Evolutionary conservation across 2,329 filamentous ascomycete species (phyloP), one percentile per base, ranked within the genome.

Genomic region (Calonectria pseudoreteaudii): DNA sequence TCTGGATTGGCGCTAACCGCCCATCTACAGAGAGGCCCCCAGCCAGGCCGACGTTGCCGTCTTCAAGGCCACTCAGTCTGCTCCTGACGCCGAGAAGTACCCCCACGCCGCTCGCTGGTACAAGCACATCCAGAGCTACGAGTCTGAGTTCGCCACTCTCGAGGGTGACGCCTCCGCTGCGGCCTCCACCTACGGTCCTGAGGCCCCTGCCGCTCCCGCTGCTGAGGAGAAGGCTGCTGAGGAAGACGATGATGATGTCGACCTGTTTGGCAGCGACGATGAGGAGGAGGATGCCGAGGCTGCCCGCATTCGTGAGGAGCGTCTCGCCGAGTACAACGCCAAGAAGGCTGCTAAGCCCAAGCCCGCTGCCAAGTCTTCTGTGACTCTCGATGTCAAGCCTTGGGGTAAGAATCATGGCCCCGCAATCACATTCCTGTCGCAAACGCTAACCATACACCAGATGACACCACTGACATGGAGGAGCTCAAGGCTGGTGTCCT

Each of bases 311-410:
- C 94, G 95, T 84, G 95, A 97, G 86, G 94, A 95, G 90, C 94
- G 95, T 85, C 91, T 99, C 80, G 95, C 92, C 75, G 96, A 96
- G 86, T 98, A 98, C 93, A 93, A 91, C 86, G 94, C 95, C 90
- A 98, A 98, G 94, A 98, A 98, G 94, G 95, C 94, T 80, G 91
- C 91, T 86, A 98, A 98, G 95, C 90, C 92, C 80, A 93, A 98
- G 95, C 90, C 92, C 80, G 93, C 93, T 76, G 97, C 97, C 86
- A 99, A 99, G 92, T 98, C 96, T 74, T 90, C 98, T 76, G 95
- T 98, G 83, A 98, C 95, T 79, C 83, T 99, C 80, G 96, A 98
- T 83, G 94, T 99, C 80, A 99, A 99, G 93, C 97, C 97, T 83
- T 98, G 97, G 96, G 97, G 96, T 98, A 94, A 81, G 94, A 90